These are phyloP conservation scores for Didymellaceae sp. DNA, from an alignment of 2,329 filamentous ascomycete genomes.

Conservation along the genomic window DNA sequence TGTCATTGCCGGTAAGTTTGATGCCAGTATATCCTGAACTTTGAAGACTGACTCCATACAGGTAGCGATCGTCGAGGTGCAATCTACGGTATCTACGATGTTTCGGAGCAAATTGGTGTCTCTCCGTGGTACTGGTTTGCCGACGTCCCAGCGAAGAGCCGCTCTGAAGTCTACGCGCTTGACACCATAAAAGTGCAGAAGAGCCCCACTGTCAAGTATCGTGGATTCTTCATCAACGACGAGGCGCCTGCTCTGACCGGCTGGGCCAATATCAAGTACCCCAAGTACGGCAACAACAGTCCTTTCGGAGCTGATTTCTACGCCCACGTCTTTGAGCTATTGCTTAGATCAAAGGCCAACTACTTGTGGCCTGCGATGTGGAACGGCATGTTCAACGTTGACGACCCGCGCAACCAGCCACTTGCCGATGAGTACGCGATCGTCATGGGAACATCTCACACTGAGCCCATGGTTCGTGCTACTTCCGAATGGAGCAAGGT, in stretches of 20 bases:
- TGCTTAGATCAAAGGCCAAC: conserved; percentile 73
- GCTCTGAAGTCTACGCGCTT: conserved; percentile 62
- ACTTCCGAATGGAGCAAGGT: conserved; percentile 59
- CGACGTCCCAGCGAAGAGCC: conserved; percentile 63
- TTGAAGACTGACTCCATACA: conserved; percentile 21
- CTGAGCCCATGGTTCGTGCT: conserved; percentile 71
- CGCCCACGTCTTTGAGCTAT: conserved; percentile 71
- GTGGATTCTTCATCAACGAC: conserved; percentile 74
- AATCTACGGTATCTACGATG: conserved; percentile 73
- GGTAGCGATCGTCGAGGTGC: conserved; percentile 69
- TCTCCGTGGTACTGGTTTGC: conserved; percentile 75
- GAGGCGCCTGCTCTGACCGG: conserved; percentile 71
- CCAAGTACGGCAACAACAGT: conserved; percentile 52
- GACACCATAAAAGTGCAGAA: conserved; percentile 62
- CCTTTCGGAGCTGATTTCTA: conserved; percentile 68
- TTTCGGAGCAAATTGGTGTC: conserved; percentile 76
- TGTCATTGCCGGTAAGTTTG: conserved; percentile 64
- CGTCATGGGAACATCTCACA: conserved; percentile 75
- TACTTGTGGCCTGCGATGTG: conserved; percentile 78
- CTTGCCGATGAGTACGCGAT: conserved; percentile 76
- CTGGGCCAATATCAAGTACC: conserved; percentile 67
- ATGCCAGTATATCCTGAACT: background rate
- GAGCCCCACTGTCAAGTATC: conserved; percentile 69
- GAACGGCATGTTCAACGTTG: conserved; percentile 74
- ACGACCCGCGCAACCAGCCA: conserved; percentile 71